Percentiles rank a stretch among this genome's conserved stretches.
Evolutionary conservation across 2,329 filamentous ascomycete genomes (phyloP).

Genomic region (Chaetothyriales sp.): DNA sequence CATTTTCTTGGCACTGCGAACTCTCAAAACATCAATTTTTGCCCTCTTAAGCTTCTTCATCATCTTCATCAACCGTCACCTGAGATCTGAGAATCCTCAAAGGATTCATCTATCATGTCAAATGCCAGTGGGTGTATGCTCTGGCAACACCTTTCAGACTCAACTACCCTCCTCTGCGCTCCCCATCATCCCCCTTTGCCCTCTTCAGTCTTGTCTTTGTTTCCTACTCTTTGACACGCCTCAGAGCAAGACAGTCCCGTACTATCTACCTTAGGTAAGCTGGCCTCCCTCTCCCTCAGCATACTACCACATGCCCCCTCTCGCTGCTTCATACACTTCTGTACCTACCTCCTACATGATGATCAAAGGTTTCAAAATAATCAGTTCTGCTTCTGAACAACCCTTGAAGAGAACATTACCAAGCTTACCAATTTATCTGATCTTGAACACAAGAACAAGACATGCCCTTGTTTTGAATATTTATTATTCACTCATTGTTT

Average conservation of each 20-base stretch:
- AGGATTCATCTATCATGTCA: too few relatives aligned
- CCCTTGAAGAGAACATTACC: conserved; percentile 41
- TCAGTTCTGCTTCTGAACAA: conserved; percentile 51
- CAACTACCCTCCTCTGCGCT: too few relatives aligned
- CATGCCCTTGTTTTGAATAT: not conserved
- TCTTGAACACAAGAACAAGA: not conserved
- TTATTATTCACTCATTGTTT: not conserved
- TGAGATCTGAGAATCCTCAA: too few relatives aligned
- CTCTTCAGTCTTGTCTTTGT: too few relatives aligned
- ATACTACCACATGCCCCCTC: not conserved
- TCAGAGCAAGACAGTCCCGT: not conserved
- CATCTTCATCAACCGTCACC: too few relatives aligned
- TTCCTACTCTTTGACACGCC: too few relatives aligned
- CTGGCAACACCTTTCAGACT: too few relatives aligned
- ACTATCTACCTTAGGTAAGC: not conserved
- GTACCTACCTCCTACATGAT: conserved; percentile 23
- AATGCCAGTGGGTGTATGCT: too few relatives aligned
- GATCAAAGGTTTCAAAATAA: conserved; percentile 33
- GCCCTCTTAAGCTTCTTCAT: too few relatives aligned
- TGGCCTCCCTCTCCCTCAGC: not conserved
- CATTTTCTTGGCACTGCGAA: too few relatives aligned
- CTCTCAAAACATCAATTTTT: too few relatives aligned
- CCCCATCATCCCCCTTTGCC: too few relatives aligned
- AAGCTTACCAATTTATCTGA: conserved; percentile 36
- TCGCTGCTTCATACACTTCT: not conserved